Percentiles rank a stretch among this genome's conserved stretches.
Conservation (phyloP, 2,329 filamentous ascomycete genomes). For the Diplodia seriata region DNA sequence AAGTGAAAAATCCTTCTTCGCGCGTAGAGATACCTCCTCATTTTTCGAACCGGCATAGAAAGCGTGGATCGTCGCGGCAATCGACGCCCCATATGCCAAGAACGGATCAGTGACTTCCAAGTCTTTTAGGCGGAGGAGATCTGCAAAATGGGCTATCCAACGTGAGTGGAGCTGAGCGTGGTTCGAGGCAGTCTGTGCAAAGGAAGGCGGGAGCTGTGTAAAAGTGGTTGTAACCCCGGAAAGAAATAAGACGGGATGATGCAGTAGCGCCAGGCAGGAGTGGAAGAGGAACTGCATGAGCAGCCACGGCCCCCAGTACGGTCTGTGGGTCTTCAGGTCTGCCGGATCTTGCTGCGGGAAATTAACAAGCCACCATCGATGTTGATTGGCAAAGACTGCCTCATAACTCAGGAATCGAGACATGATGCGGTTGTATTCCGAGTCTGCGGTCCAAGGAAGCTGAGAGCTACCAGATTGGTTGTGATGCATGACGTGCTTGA, state of each 20-base stretch:
- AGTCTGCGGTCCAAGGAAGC: background rate
- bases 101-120: background rate
- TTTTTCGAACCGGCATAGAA: background rate
- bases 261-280: conserved; percentile 5
- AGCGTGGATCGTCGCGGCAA: background rate
- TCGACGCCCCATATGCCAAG: background rate
- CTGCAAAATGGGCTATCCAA: conserved; percentile 6
- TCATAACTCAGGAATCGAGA: background rate
- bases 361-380: background rate
- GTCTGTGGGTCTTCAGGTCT: background rate
- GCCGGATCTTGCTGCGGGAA: background rate
- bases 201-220: background rate
- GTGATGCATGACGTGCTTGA: background rate
- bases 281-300: conserved; percentile 17
- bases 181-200: background rate
- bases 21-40: conserved; percentile 7
- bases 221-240: background rate
- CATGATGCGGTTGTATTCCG: background rate
- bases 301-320: conserved; percentile 1
- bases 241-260: conserved; percentile 11
- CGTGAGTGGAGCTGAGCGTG: background rate
- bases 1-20: background rate
- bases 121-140: background rate
- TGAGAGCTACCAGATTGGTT: background rate
- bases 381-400: background rate